Base-by-base conservation (phyloP, 768 basidiomycete genomes). In the Amyloporia xantha region DNA sequence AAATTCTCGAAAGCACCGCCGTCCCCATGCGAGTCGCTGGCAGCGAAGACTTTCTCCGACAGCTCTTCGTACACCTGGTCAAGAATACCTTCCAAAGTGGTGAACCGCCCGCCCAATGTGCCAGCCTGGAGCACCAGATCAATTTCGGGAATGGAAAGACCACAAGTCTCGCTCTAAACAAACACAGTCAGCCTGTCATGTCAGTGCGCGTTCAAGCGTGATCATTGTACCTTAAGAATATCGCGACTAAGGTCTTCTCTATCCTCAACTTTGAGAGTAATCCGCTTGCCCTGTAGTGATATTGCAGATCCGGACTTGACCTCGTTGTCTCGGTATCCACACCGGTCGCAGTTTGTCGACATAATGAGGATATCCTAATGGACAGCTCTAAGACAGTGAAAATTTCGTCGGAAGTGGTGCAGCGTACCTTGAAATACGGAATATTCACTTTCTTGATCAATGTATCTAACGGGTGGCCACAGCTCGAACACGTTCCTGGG, bases 301-400 rank as follows among this genome's bases (percentile, higher is more conserved):
- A 97, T 90, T 1, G 94, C 93, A 2, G 83, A 70, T 19, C 95
- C 91, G 4, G 91, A 89, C 66, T 99, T 99, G 60, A 99, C 87
- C 69, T 99, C 96, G 60, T 94, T 98, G 67, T 99, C 96, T 49
- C 91, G 77, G 67, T 98, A 99, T 1, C 96, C 96, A 66, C 96
- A 99, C 44, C 71, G 67, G 50, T 93, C 91, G 64, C 96, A 98
- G 64, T 96, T 97, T 5, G 94, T 94, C 20, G 95, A 95, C 93
- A 97, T 97, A 68, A 98, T 95, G 47, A 98, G 69, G 48, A 92
- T 85, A 58, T 99, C 93, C 94, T 96, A 54, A 5, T 27, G 6
- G 21, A n/a, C n/a, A n/a, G n/a, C n/a, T n/a, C n/a, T n/a, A n/a
- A n/a, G 42, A 9, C 26, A 38, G 3, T 20, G 25, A 23, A 11